These are phyloP conservation scores for Castanea crenata DNA, from an alignment of 306 rosid species.

Conservation along the genomic window DNA sequence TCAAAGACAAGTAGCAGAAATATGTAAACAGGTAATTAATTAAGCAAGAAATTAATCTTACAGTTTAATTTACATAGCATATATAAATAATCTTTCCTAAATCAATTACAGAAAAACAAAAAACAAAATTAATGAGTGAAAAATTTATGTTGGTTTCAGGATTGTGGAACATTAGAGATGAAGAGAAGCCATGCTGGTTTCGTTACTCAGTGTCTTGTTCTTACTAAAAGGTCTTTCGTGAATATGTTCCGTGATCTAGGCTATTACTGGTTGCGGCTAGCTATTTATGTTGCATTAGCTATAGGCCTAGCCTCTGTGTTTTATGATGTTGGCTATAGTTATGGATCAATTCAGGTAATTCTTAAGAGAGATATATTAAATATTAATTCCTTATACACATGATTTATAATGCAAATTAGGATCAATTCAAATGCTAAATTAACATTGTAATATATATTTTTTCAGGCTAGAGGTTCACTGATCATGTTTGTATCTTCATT, in stretches of 20 bases:
- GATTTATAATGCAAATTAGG: conserved; percentile 5
- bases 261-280: conserved; percentile 45
- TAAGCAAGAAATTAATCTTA: neutral
- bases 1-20: conserved; percentile 14
- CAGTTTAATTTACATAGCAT: too few species aligned
- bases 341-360: conserved; percentile 44
- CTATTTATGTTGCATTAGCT: conserved; percentile 33
- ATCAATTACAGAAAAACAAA: neutral
- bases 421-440: conserved; percentile 2
- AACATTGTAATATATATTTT: neutral
- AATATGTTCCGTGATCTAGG: conserved; percentile 42
- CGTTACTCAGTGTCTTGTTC: conserved; percentile 39
- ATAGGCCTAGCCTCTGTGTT: conserved; percentile 49
- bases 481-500: conserved; percentile 46
- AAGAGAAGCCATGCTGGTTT: conserved; percentile 43
- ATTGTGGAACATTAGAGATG: conserved; percentile 25
- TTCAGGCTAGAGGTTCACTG: conserved; percentile 65
- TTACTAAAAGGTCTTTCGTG: conserved; percentile 42
- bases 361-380: neutral
- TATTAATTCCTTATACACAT: too few species aligned
- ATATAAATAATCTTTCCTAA: neutral
- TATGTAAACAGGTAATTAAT: conserved; percentile 19
- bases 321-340: conserved; percentile 28
- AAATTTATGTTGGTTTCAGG: conserved; percentile 15
- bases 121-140: neutral